Conservation (phyloP, 768 basidiomycete species). For the Trametes villosa region DNA sequence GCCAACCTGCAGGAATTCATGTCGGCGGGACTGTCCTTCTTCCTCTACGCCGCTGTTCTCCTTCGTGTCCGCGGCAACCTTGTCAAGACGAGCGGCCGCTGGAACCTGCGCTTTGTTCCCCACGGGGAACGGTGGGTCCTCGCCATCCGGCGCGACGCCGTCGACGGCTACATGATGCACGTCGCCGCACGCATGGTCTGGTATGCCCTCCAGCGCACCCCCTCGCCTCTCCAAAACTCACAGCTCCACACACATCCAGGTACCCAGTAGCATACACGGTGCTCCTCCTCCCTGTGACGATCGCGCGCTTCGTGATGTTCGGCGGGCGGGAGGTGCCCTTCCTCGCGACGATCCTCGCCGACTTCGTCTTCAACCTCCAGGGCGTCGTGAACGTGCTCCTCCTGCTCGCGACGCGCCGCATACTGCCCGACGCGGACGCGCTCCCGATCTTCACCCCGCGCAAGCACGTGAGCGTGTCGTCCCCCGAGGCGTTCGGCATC, state of each 20-base stretch:
- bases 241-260: background rate
- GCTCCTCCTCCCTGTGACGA: slow-evolving; percentile 40
- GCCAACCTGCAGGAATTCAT: slow-evolving; percentile 36
- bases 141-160: slow-evolving; percentile 36
- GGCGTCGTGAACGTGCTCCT: slow-evolving; percentile 39
- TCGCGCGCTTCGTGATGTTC: slow-evolving; percentile 37
- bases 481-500: slow-evolving; percentile 32
- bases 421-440: slow-evolving; percentile 32
- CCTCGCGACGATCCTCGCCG: slow-evolving; percentile 37
- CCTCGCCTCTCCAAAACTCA: background rate
- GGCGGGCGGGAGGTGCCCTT: slow-evolving; percentile 34
- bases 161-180: slow-evolving; percentile 38
- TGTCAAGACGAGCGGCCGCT: slow-evolving; percentile 28
- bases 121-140: slow-evolving; percentile 39
- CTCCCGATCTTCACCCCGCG: slow-evolving; percentile 35
- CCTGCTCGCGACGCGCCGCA: slow-evolving; percentile 35
- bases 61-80: slow-evolving; percentile 46
- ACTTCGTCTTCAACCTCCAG: slow-evolving; percentile 40
- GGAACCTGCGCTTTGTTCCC: slow-evolving; percentile 38
- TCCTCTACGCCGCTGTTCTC: slow-evolving; percentile 39
- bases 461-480: slow-evolving; percentile 29
- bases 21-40: slow-evolving; percentile 37
- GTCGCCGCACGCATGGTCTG: slow-evolving; percentile 40
- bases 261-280: slow-evolving; percentile 37
- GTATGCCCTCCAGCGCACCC: slow-evolving; percentile 20